A percentile compares a stretch with the other conserved stretches of the same genome.
phyloP scores from a whole-genome alignment of 2,329 filamentous ascomycete species.

The Alternaria panax region DNA sequence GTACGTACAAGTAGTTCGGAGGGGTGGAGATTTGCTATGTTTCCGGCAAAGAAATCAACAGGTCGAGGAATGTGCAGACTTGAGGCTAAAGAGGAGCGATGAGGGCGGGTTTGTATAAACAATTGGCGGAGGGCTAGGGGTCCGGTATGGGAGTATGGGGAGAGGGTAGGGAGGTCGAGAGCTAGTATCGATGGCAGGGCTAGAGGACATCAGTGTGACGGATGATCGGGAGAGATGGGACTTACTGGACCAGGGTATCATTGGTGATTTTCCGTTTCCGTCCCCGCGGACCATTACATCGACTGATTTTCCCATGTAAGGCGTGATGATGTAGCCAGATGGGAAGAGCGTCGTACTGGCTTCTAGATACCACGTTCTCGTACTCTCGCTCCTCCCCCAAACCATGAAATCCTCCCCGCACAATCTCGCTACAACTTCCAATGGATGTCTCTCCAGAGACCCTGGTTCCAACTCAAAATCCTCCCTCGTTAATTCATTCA shows the following conservation, averaged over 20 bases:
- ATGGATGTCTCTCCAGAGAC: conserved; percentile 51
- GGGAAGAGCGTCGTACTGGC: conserved; percentile 63
- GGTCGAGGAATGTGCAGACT: conserved; percentile 57
- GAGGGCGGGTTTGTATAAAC: conserved; percentile 58
- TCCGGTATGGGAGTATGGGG: conserved; percentile 47
- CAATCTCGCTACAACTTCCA: conserved; percentile 60
- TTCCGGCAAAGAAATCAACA: conserved; percentile 44
- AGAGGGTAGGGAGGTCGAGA: conserved; percentile 25
- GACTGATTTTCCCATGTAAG: conserved; percentile 59
- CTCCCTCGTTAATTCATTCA: conserved; percentile 56
- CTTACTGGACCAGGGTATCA: conserved; percentile 60
- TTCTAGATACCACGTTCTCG: conserved; percentile 57
- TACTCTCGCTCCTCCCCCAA: conserved; percentile 54
- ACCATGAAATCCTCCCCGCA: conserved; percentile 63
- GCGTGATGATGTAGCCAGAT: conserved; percentile 59
- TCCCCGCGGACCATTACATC: conserved; percentile 52
- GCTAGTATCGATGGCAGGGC: conserved; percentile 28
- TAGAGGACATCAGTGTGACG: background rate
- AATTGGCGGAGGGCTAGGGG: conserved; percentile 51
- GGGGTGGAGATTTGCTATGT: conserved; percentile 35
- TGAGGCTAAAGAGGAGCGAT: conserved; percentile 47
- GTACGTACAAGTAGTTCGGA: conserved; percentile 57
- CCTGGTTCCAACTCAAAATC: conserved; percentile 42
- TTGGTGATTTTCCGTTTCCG: conserved; percentile 51
- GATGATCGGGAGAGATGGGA: conserved; percentile 16